Evolutionary conservation across 2,329 filamentous ascomycete species (phyloP).

Genomic region (Huntiella savannae): DNA sequence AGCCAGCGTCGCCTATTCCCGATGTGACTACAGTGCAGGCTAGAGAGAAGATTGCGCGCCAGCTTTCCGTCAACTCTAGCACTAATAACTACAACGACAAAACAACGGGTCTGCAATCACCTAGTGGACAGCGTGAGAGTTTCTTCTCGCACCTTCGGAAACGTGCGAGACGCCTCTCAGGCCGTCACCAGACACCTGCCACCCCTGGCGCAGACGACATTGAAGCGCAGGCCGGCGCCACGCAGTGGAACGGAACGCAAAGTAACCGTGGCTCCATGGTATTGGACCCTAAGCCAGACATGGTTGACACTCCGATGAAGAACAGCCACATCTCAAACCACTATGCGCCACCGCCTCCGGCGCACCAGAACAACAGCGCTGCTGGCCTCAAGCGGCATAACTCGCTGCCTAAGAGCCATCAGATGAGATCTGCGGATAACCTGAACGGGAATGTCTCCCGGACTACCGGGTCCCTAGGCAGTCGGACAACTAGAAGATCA

Average conservation of each 20-base stretch:
- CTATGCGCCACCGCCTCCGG: constrained; percentile 30
- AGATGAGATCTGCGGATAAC: constrained; percentile 45
- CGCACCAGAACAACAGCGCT: constrained; percentile 26
- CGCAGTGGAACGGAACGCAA: constrained; percentile 46
- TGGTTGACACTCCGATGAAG: constrained; percentile 41
- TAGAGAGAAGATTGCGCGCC: constrained; percentile 81
- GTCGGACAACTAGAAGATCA: constrained; percentile 44
- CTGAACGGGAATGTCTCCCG: constrained; percentile 39
- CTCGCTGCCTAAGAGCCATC: constrained; percentile 39
- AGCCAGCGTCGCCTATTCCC: constrained; percentile 88
- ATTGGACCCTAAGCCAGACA: constrained; percentile 43
- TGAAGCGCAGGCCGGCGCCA: constrained; percentile 82
- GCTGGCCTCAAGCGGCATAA: constrained; percentile 44
- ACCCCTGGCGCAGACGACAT: constrained; percentile 69
- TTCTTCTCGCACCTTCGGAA: constrained; percentile 97
- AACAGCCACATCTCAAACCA: constrained; percentile 31
- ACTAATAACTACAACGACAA: constrained; percentile 89
- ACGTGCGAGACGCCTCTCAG: constrained; percentile 77
- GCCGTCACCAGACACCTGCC: constrained; percentile 65
- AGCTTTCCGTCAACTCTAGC: constrained; percentile 78
- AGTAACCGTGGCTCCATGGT: constrained; percentile 53
- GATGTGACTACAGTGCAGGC: constrained; percentile 83
- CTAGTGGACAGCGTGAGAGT: constrained; percentile 72
- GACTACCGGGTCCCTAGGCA: constrained; percentile 13
- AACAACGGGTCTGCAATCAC: constrained; percentile 48